These are phyloP conservation scores for Eurotiales sp. DNA, from an alignment of 2,329 filamentous ascomycete species.

Conservation along the genomic window DNA sequence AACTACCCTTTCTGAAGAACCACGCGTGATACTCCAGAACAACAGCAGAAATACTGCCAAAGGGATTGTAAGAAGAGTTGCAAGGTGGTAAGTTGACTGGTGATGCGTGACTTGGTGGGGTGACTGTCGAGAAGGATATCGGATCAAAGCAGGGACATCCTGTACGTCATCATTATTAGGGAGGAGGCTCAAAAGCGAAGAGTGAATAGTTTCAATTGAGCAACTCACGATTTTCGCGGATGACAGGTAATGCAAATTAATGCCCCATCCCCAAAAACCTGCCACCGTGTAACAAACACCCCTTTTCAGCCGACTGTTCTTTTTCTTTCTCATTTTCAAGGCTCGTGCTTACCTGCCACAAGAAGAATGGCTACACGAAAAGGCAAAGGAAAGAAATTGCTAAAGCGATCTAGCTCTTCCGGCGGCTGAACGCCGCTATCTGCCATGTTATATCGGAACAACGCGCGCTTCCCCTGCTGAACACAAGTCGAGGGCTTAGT, in stretches of 20 bases:
- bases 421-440: conserved; percentile 6
- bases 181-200: not conserved
- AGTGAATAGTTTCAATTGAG: too few species aligned
- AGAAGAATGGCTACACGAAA: conserved; percentile 84
- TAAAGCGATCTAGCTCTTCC: conserved; percentile 70
- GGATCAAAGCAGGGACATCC: conserved; percentile 81
- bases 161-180: conserved; percentile 25
- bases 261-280: conserved; percentile 94
- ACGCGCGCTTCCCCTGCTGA: too few species aligned
- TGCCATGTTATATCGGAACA: conserved; percentile 13
- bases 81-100: conserved; percentile 80
- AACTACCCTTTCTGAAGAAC: conserved; percentile 65
- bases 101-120: conserved; percentile 70
- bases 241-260: conserved; percentile 84
- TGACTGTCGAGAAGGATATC: conserved; percentile 73
- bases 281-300: conserved; percentile 16
- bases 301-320: conserved; percentile 2
- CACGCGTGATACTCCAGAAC: conserved; percentile 80
- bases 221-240: conserved; percentile 64
- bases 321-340: not conserved
- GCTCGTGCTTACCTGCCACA: conserved; percentile 64
- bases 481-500: not conserved
- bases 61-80: conserved; percentile 68
- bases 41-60: conserved; percentile 68
- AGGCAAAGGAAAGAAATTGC: conserved; percentile 79